A percentile compares a stretch with the other conserved stretches of the same genome.
Conservation (phyloP, 2,329 filamentous ascomycete genomes). For the Alternaria incomplexa region DNA sequence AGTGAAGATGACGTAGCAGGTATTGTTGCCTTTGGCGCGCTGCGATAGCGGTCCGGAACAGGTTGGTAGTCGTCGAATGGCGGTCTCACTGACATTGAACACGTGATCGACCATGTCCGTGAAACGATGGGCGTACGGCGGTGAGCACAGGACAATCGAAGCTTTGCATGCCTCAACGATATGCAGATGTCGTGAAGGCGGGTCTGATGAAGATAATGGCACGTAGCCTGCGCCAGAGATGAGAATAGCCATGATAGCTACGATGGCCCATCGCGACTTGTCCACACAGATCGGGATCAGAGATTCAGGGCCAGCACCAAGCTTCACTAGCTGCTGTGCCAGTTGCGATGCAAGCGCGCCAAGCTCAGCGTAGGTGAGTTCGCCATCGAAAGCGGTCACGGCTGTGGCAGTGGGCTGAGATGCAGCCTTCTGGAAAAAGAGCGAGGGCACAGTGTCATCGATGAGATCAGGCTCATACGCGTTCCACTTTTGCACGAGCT, state of each 20-base stretch:
- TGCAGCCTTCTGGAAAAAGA: slow-evolving; percentile 30
- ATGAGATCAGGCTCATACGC: slow-evolving; percentile 23
- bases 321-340: slow-evolving; percentile 34
- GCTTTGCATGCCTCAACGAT: slow-evolving; percentile 39
- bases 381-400: slow-evolving; percentile 38
- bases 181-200: slow-evolving; percentile 31
- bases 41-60: slow-evolving; percentile 9
- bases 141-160: slow-evolving; percentile 36
- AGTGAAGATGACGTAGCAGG: slow-evolving; percentile 41
- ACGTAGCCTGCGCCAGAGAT: slow-evolving; percentile 44
- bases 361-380: slow-evolving; percentile 38
- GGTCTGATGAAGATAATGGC: slow-evolving; percentile 37
- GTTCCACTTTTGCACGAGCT: slow-evolving; percentile 35
- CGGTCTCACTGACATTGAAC: slow-evolving; percentile 21
- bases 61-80: slow-evolving; percentile 21
- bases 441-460: slow-evolving; percentile 32
- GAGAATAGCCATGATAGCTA: slow-evolving; percentile 46
- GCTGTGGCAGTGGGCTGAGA: slow-evolving; percentile 27
- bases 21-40: slow-evolving; percentile 25
- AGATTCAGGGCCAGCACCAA: slow-evolving; percentile 43
- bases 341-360: slow-evolving; percentile 28
- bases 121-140: slow-evolving; percentile 28
- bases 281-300: slow-evolving; percentile 46
- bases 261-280: slow-evolving; percentile 47
- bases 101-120: slow-evolving; percentile 23